Evolutionary conservation across 2,329 filamentous ascomycete species (phyloP), one percentile per base, ranked within the genome.

Genomic region (Arthrobotrys pseudoclavata): DNA sequence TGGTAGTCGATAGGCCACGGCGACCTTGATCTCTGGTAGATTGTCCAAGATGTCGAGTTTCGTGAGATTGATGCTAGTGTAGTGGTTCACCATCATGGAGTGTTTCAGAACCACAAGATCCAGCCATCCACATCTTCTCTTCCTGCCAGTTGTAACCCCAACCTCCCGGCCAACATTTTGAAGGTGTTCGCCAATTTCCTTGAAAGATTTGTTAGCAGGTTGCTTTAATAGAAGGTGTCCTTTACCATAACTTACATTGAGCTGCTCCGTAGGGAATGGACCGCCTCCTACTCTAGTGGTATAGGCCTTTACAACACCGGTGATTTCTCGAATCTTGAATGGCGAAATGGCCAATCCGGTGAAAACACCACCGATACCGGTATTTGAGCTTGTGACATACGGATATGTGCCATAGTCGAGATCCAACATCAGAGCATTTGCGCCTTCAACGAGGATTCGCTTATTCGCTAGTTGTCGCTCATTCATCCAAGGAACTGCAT

Each of bases 21-120:
- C 91, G 62, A 92, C 86, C 83, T 94, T 92, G 84, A 96, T 88
- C 81, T 89, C 90, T 9, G 88, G 86, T 83, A 97, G 93, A 34
- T 88, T 88, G 82, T 94, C 91, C 15, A 94, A 86, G 42, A 93
- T 87, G 80, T 92, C 90, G 22, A 92, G 87, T 84, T 88, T 89
- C 13, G 87, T 89, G 47, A 90, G 82, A 81, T 90, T 89, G 64
- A 90, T 82, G 52, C 85, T 84, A 0, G 89, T 89, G 84, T 92
- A 92, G 84, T 90, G 87, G 84, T 92, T 92, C 83, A 91, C 86
- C 55, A 86, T 84, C 76, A 86, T 83, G 9, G 85, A 90, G 85
- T 91, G 92, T 83, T 91, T 90, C 79, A 92, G 83, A 5, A 92
- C 87, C 37, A 92, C 89, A 4, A 92, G 86, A 81, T 92, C 90